Percentiles rank a stretch among this genome's conserved stretches.
These are phyloP conservation scores for Coniella lustricola DNA, from an alignment of 2,329 filamentous ascomycete genomes.

Conservation along the genomic window DNA sequence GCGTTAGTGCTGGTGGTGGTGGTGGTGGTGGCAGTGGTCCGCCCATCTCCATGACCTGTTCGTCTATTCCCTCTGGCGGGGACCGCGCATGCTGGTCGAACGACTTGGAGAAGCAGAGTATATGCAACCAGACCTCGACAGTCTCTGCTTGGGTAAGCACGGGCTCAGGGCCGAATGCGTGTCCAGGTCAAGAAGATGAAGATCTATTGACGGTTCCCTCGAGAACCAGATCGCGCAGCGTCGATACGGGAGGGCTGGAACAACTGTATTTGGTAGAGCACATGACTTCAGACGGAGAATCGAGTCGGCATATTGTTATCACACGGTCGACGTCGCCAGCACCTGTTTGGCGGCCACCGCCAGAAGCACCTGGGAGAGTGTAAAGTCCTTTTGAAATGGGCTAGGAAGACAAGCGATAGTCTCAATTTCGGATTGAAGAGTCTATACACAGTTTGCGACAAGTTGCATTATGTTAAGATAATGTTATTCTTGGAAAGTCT, in stretches of 20 bases:
- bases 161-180: not conserved
- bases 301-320: conserved; percentile 2
- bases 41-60: too few species aligned
- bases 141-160: conserved; percentile 14
- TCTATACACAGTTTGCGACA: too few species aligned
- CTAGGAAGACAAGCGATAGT: too few species aligned
- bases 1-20: too few species aligned
- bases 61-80: too few species aligned
- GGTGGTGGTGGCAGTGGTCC: too few species aligned
- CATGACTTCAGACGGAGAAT: not conserved
- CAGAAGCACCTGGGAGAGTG: too few species aligned
- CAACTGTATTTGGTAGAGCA: not conserved
- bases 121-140: conserved; percentile 6
- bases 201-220: not conserved
- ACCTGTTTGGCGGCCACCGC: too few species aligned
- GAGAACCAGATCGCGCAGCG: not conserved
- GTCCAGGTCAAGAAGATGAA: not conserved
- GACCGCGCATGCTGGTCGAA: conserved; percentile 2
- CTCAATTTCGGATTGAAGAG: too few species aligned
- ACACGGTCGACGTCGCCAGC: not conserved
- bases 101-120: conserved; percentile 3
- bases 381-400: too few species aligned
- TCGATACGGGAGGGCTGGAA: not conserved
- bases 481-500: too few species aligned
- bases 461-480: too few species aligned